Evolutionary conservation across 2,329 filamentous ascomycete genomes (phyloP).

Genomic region (Fusarium metavorans): DNA sequence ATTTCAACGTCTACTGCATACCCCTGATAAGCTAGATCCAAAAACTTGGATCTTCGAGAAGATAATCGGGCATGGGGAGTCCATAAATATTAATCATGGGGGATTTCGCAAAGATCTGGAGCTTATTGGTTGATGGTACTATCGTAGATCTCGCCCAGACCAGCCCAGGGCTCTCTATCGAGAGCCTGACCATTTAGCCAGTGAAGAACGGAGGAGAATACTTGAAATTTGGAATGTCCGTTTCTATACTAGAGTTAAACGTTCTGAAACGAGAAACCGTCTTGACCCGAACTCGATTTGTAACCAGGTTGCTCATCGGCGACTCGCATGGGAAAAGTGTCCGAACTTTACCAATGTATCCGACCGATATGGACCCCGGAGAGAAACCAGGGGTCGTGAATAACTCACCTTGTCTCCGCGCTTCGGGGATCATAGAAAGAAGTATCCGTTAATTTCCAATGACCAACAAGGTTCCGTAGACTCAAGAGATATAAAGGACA

Average conservation of each 20-base stretch:
- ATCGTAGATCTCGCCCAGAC: background rate
- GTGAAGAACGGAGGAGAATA: background rate
- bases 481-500: background rate
- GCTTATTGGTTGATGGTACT: background rate
- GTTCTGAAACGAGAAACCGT: background rate
- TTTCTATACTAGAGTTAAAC: background rate
- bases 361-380: background rate
- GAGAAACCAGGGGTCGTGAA: background rate
- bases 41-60: background rate
- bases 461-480: background rate
- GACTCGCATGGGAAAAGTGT: background rate
- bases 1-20: background rate
- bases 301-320: background rate
- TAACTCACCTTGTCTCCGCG: background rate
- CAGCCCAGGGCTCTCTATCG: background rate
- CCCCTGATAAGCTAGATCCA: background rate
- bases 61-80: background rate
- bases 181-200: background rate
- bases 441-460: background rate
- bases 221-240: background rate
- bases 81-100: background rate
- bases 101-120: background rate
- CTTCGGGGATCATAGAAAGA: background rate
- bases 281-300: background rate
- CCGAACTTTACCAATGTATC: background rate